Conservation (phyloP, 2,329 filamentous ascomycete species). For the Tolypocladium album region DNA sequence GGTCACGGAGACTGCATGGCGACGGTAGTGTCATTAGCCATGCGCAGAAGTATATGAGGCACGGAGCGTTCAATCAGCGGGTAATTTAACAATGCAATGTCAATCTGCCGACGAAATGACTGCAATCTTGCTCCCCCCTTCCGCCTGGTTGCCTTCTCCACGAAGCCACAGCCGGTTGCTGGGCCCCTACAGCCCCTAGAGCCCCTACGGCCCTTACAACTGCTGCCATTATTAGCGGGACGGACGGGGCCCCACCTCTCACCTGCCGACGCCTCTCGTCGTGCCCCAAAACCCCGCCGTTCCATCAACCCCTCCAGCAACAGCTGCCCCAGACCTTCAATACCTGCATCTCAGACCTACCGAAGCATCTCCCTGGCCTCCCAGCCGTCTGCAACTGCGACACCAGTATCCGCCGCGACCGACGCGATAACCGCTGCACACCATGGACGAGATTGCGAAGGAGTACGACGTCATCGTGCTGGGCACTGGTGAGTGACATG, state of each 20-base stretch:
- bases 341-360: background rate
- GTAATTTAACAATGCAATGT: background rate
- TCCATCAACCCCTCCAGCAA: slow-evolving; percentile 11
- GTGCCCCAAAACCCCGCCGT: slow-evolving; percentile 15
- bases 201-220: background rate
- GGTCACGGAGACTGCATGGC: background rate
- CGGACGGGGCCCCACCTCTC: slow-evolving; percentile 8
- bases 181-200: background rate
- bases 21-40: background rate
- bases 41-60: background rate
- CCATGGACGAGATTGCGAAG: slow-evolving; percentile 95
- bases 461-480: slow-evolving; percentile 99
- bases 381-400: slow-evolving; percentile 6
- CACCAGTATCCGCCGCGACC: background rate
- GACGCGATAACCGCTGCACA: slow-evolving; percentile 14
- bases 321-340: background rate
- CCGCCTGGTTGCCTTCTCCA: background rate
- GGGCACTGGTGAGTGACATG: slow-evolving; percentile 68
- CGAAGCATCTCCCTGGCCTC: background rate
- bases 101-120: background rate
- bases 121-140: background rate
- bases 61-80: background rate
- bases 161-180: background rate
- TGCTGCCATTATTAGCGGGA: background rate
- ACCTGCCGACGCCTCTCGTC: slow-evolving; percentile 9